Percentiles rank a stretch among this genome's conserved stretches.
Conservation (phyloP, 345 rosid genomes). For the Hibiscus mutabilis region DNA sequence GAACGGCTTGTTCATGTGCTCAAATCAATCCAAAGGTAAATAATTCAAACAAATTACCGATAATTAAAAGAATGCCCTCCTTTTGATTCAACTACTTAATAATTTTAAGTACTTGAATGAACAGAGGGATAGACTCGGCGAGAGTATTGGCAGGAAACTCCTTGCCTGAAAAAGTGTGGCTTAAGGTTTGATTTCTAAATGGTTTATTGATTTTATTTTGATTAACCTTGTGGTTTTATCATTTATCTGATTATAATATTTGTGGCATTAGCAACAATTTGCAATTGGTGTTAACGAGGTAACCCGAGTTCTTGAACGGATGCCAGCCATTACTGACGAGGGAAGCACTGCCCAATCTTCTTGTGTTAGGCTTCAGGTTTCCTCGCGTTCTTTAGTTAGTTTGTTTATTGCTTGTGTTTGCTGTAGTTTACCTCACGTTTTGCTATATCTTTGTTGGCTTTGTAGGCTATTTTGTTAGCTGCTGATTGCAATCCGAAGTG, state of each 20-base stretch:
- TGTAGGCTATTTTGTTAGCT: slow-evolving; percentile 50
- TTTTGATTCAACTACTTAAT: not conserved
- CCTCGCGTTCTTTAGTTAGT: not conserved
- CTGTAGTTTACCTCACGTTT: not conserved
- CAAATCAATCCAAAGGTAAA: slow-evolving; percentile 10
- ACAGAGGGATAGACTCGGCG: slow-evolving; percentile 11
- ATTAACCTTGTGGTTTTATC: not conserved
- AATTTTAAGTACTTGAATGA: not conserved
- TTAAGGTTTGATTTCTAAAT: slow-evolving; percentile 2
- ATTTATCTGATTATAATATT: slow-evolving; percentile 2
- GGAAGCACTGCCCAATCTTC: slow-evolving; percentile 17
- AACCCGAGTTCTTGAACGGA: slow-evolving; percentile 54
- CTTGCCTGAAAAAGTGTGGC: slow-evolving; percentile 15
- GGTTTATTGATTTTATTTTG: no score
- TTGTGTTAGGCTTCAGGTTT: slow-evolving; percentile 43
- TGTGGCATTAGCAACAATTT: slow-evolving; percentile 47
- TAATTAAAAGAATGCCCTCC: not conserved
- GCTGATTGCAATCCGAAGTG: slow-evolving; percentile 53
- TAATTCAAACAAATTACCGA: not conserved
- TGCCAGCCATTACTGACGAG: slow-evolving; percentile 26
- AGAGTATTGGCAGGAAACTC: slow-evolving; percentile 12
- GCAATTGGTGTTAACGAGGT: slow-evolving; percentile 66
- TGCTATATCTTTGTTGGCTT: not conserved
- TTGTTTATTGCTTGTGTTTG: not conserved
- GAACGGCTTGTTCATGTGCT: slow-evolving; percentile 7